Percentiles rank a stretch among this genome's conserved stretches.
phyloP scores from a whole-genome alignment of 176 grass and related monocot species.

The Aegilops bicornis region DNA sequence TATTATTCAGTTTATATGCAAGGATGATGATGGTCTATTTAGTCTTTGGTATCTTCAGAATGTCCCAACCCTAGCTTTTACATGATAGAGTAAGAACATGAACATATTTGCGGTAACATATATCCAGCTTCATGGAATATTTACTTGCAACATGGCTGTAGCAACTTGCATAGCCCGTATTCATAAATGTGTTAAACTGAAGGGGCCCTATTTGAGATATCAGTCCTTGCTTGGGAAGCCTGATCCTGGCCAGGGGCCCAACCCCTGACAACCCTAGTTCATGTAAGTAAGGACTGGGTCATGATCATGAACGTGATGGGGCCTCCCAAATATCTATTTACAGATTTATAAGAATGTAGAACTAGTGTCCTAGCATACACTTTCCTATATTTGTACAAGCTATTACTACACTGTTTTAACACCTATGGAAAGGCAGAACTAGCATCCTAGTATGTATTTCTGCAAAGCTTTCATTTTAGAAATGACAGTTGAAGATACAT shows the following conservation, averaged over 20 bases:
- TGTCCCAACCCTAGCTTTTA: not conserved
- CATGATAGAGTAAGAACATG: not conserved
- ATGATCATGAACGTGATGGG: not conserved
- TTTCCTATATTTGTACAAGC: not conserved
- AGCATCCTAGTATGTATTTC: not conserved
- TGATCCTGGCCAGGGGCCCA: not conserved
- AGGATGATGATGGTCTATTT: not conserved
- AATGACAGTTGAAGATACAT: not conserved
- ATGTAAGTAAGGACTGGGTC: not conserved
- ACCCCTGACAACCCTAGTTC: not conserved
- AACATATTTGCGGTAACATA: not conserved
- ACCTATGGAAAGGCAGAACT: constrained; percentile 8
- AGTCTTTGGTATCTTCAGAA: not conserved
- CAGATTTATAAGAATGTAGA: not conserved
- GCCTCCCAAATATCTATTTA: not conserved
- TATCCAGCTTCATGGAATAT: not conserved
- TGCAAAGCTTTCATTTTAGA: not conserved
- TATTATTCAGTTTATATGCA: not conserved
- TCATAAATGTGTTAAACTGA: not conserved
- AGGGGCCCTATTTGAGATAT: not conserved
- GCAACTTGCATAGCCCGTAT: not conserved
- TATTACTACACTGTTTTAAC: not conserved
- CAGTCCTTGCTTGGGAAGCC: not conserved
- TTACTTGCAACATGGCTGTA: not conserved
- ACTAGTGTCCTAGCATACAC: not conserved